These are phyloP conservation scores for Amanita rimosa DNA, from an alignment of 768 basidiomycete species.

Conservation along the genomic window DNA sequence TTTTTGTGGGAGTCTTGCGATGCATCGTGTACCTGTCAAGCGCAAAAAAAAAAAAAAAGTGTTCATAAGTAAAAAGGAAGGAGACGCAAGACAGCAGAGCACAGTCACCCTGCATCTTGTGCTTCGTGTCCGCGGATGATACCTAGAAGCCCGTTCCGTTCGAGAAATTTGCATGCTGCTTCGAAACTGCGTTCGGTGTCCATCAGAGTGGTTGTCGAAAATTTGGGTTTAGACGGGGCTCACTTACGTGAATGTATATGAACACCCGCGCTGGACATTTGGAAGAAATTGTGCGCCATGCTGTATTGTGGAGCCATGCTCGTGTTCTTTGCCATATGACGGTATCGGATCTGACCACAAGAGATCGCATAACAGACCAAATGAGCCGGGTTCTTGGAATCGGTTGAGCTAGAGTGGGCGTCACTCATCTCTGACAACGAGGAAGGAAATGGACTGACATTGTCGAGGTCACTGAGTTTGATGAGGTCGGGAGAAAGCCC, in stretches of 20 bases:
- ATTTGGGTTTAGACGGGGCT: not conserved
- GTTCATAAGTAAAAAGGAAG: not conserved
- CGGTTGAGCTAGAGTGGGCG: conserved; percentile 59
- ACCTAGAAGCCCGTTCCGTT: conserved; percentile 82
- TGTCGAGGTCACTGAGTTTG: conserved; percentile 62
- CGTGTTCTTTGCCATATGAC: conserved; percentile 78
- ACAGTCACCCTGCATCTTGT: conserved; percentile 71
- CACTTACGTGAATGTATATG: conserved; percentile 82
- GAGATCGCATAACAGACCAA: conserved; percentile 87
- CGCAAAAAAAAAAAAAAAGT: not conserved
- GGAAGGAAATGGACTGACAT: conserved; percentile 25
- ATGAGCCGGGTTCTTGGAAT: conserved; percentile 87
- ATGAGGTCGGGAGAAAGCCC: conserved; percentile 85
- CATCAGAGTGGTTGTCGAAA: not conserved
- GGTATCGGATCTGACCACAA: conserved; percentile 93
- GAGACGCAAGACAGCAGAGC: not conserved
- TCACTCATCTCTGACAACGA: conserved; percentile 1
- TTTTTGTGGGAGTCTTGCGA: conserved; percentile 87
- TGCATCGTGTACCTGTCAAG: conserved; percentile 77
- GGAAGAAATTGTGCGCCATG: conserved; percentile 58
- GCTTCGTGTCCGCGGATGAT: conserved; percentile 96
- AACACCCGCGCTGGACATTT: conserved; percentile 85
- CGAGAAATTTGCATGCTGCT: conserved; percentile 89
- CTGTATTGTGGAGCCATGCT: conserved; percentile 44
- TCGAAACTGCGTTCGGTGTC: conserved; percentile 38